Percentiles rank a stretch among this genome's conserved stretches.
These are phyloP conservation scores for Thymus quinquecostatus DNA, from an alignment of 257 asterid genomes.

Conservation along the genomic window DNA sequence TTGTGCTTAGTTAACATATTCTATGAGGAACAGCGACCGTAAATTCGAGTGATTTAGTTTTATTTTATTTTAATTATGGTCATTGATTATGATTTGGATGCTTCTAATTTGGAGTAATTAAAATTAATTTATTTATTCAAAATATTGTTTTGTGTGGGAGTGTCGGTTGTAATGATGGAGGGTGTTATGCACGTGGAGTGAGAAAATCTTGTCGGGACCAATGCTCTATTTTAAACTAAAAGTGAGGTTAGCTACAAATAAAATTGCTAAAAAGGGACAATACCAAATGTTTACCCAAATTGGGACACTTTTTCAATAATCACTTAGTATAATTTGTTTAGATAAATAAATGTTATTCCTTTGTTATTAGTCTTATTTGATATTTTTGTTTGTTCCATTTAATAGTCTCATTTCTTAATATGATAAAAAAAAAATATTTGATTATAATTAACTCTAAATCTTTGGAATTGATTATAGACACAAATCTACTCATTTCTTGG, in stretches of 20 bases:
- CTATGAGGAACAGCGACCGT: slow-evolving; percentile 29
- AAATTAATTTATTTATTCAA: too few species aligned
- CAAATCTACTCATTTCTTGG: too few species aligned
- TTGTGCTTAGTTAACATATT: slow-evolving; percentile 32
- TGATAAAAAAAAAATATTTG: too few species aligned
- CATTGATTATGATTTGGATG: neutral
- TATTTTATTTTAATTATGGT: neutral
- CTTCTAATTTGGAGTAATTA: neutral
- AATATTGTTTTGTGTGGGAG: neutral
- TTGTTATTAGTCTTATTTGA: too few species aligned
- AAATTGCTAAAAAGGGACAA: neutral
- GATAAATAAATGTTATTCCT: too few species aligned
- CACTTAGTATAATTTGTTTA: too few species aligned
- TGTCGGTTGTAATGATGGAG: slow-evolving; percentile 37
- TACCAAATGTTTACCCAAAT: too few species aligned
- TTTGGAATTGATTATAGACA: too few species aligned
- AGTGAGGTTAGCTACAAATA: slow-evolving; percentile 1
- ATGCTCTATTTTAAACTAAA: slow-evolving; percentile 11
- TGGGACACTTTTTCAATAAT: too few species aligned
- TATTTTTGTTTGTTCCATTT: too few species aligned
- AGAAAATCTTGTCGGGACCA: slow-evolving; percentile 34
- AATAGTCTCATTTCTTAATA: too few species aligned
- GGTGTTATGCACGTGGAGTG: slow-evolving; percentile 36
- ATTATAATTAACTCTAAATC: too few species aligned
- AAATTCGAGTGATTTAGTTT: slow-evolving; percentile 25